phyloP scores from a whole-genome alignment of 306 rosid genomes.

The Lotus japonicus region DNA sequence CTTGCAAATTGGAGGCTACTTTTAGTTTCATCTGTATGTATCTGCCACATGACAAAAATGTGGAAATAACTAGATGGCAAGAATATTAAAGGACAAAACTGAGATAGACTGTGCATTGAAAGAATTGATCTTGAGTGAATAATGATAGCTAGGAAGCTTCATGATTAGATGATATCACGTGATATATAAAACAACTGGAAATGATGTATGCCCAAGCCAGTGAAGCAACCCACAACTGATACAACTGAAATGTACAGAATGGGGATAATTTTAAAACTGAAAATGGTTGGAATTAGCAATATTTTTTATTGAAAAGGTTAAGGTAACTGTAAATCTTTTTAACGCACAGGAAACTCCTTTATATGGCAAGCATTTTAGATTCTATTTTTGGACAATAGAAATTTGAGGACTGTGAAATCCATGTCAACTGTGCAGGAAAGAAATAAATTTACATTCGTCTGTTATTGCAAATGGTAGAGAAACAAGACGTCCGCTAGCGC shows the following conservation, averaged over 20 bases:
- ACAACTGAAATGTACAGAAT: neutral
- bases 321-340: neutral
- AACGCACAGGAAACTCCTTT: neutral
- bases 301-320: neutral
- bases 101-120: neutral
- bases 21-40: slow-evolving; percentile 95
- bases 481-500: neutral
- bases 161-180: neutral
- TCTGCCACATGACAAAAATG: slow-evolving; percentile 41
- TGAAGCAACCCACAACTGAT: neutral
- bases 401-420: slow-evolving; percentile 7
- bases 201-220: neutral
- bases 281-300: neutral
- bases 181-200: neutral
- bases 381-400: neutral
- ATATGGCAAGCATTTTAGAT: too few species aligned
- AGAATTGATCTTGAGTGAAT: neutral
- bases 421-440: neutral
- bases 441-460: neutral
- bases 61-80: slow-evolving; percentile 25
- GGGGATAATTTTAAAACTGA: neutral
- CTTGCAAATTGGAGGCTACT: slow-evolving; percentile 98
- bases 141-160: neutral
- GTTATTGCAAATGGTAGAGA: slow-evolving; percentile 1
- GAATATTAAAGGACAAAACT: neutral